phyloP scores from a whole-genome alignment of 768 basidiomycete species.

The Clitopilus hobsonii region DNA sequence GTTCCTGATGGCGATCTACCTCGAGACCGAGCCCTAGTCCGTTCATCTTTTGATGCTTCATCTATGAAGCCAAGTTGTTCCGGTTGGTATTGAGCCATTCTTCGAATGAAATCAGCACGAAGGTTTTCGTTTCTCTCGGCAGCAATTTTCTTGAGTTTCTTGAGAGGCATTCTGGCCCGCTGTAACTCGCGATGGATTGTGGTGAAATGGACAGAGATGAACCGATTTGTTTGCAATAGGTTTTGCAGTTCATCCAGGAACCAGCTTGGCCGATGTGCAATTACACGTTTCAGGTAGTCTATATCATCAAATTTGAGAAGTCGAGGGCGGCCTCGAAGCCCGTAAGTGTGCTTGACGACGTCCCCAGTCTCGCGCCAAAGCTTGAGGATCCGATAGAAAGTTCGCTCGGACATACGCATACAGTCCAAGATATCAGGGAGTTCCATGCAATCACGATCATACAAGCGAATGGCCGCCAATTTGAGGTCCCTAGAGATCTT shows the following conservation, averaged over 20 bases:
- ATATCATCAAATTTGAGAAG: constrained; percentile 13
- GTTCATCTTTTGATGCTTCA: constrained; percentile 27
- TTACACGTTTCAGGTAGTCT: constrained; percentile 16
- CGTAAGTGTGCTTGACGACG: constrained; percentile 13
- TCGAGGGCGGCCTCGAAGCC: constrained; percentile 6
- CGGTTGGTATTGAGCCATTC: constrained; percentile 22
- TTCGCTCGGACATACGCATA: constrained; percentile 9
- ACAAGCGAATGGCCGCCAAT: constrained; percentile 20
- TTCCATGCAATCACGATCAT: constrained; percentile 12
- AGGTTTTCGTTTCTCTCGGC: constrained; percentile 20
- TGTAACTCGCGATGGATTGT: constrained; percentile 25
- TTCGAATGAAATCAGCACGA: constrained; percentile 17
- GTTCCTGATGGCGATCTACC: constrained; percentile 18
- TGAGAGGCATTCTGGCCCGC: constrained; percentile 18
- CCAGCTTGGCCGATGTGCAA: constrained; percentile 19
- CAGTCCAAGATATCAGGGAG: constrained; percentile 18
- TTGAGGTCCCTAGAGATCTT: constrained; percentile 22
- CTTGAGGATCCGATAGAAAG: constrained; percentile 12
- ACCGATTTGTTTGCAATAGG: constrained; percentile 20
- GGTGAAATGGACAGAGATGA: constrained; percentile 27
- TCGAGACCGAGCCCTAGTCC: constrained; percentile 11
- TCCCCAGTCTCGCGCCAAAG: constrained; percentile 23
- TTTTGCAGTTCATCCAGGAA: constrained; percentile 29
- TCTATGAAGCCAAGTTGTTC: constrained; percentile 31
- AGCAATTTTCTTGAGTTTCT: constrained; percentile 28